Conservation (phyloP, 805 yeast species). For the Candida sakaeoensis region DNA sequence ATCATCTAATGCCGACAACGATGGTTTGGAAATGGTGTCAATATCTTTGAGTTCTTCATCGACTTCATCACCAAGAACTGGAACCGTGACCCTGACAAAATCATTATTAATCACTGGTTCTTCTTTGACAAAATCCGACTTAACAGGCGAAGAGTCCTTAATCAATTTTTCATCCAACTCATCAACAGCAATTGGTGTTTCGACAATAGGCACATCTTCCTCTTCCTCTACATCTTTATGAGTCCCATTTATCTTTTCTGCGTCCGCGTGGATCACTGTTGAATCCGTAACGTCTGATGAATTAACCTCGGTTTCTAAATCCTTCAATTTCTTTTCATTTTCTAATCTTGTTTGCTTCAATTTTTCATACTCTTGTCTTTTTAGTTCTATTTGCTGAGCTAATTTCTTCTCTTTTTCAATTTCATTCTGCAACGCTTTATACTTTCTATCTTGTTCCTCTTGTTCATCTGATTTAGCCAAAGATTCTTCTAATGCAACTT, state of each 20-base stretch:
- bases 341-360: slow-evolving; percentile 20
- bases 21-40: slow-evolving; percentile 5
- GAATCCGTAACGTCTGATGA: slow-evolving; percentile 4
- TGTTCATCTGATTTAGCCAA: slow-evolving; percentile 19
- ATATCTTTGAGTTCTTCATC: slow-evolving; percentile 1
- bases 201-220: slow-evolving; percentile 19
- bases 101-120: not conserved
- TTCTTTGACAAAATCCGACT: not conserved
- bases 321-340: slow-evolving; percentile 23
- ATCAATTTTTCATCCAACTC: slow-evolving; percentile 17
- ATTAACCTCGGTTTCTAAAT: slow-evolving; percentile 10
- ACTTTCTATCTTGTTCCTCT: slow-evolving; percentile 24
- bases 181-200: slow-evolving; percentile 19
- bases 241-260: not conserved
- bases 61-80: slow-evolving; percentile 3
- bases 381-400: slow-evolving; percentile 35
- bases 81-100: slow-evolving; percentile 3
- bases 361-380: slow-evolving; percentile 33
- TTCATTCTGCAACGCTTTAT: slow-evolving; percentile 28
- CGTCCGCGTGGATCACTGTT: not conserved
- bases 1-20: slow-evolving; percentile 6
- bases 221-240: slow-evolving; percentile 14
- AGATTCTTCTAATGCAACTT: slow-evolving; percentile 18
- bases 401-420: slow-evolving; percentile 36
- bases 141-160: not conserved